Percentiles rank a stretch among this genome's conserved stretches.
phyloP scores from a whole-genome alignment of 2,329 filamentous ascomycete genomes.

The Ophidiomyces ophidiicola region DNA sequence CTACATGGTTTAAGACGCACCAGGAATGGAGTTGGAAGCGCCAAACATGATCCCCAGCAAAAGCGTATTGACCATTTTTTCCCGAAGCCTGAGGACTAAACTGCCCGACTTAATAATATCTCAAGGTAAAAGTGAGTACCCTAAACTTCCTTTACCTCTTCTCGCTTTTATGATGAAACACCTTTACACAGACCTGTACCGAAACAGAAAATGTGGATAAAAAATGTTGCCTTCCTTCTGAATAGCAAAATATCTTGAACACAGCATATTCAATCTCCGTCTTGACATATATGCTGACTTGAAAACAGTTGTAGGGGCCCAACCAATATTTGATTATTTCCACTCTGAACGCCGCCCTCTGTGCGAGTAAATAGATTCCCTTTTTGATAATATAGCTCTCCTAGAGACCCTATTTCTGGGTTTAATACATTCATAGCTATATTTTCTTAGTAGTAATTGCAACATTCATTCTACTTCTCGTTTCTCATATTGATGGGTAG shows the following conservation, averaged over 20 bases:
- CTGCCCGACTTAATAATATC: constrained; percentile 2
- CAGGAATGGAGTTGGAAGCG: constrained; percentile 67
- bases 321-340: no score
- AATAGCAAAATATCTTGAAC: constrained; percentile 1
- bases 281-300: no score
- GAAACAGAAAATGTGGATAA: constrained; percentile 47
- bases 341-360: no score
- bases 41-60: constrained; percentile 62
- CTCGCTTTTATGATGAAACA: constrained; percentile 41
- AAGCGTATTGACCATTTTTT: constrained; percentile 69
- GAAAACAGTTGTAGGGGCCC: no score
- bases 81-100: constrained; percentile 34
- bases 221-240: constrained; percentile 23
- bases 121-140: constrained; percentile 10
- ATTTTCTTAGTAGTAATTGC: no score
- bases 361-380: no score
- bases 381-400: no score
- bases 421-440: no score
- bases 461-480: no score
- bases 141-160: constrained; percentile 12
- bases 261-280: neutral
- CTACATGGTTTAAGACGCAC: constrained; percentile 64
- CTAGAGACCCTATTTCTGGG: no score
- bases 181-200: constrained; percentile 50
- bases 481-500: no score